A percentile compares a stretch with the other conserved stretches of the same genome.
Evolutionary conservation across 2,329 filamentous ascomycete genomes (phyloP).

Genomic region (Colletotrichum acutatum): DNA sequence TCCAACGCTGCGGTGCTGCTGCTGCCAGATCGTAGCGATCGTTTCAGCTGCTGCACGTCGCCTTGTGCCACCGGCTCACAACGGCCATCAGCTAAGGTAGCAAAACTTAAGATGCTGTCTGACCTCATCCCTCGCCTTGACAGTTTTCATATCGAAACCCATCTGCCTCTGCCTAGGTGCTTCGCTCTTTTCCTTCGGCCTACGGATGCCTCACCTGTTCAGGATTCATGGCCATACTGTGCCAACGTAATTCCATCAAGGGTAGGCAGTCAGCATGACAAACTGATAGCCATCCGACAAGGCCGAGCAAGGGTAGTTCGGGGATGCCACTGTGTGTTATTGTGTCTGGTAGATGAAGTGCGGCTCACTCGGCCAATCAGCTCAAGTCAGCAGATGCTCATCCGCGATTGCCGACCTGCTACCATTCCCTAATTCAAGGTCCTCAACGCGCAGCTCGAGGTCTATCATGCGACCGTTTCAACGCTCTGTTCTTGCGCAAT

Average conservation of each 20-base stretch:
- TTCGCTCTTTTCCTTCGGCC: background rate
- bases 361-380: constrained; percentile 17
- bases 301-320: background rate
- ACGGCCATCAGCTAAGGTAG: background rate
- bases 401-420: constrained; percentile 14
- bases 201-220: background rate
- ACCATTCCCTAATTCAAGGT: background rate
- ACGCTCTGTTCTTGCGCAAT: constrained; percentile 20
- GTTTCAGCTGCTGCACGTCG: constrained; percentile 29
- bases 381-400: constrained; percentile 1
- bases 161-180: background rate
- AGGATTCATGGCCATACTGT: background rate
- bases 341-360: background rate
- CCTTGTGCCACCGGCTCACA: constrained; percentile 14
- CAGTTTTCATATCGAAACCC: background rate
- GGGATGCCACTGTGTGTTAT: background rate
- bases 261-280: background rate
- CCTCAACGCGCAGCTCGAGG: background rate
- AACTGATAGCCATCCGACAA: background rate
- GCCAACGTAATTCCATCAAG: background rate
- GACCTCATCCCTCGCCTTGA: constrained; percentile 11
- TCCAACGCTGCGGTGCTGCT: constrained; percentile 3
- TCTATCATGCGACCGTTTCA: constrained; percentile 23
- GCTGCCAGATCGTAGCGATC: constrained; percentile 7
- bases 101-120: constrained; percentile 20